Percentiles rank a stretch among this genome's conserved stretches.
Evolutionary conservation across 805 yeast species (phyloP).

Genomic region (Yamadazyma insecticola): DNA sequence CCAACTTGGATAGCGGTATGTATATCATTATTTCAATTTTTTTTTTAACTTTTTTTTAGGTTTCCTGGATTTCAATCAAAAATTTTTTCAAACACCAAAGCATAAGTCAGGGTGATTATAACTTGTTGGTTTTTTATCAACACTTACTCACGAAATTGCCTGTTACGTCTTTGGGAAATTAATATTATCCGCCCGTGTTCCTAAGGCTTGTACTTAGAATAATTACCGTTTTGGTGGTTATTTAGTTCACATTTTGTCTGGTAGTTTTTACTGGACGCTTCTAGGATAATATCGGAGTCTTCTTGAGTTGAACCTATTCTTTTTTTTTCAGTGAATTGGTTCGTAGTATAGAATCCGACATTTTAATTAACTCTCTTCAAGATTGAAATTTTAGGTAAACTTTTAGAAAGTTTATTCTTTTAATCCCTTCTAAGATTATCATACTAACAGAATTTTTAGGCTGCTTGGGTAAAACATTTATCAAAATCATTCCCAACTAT

Average conservation of each 20-base stretch:
- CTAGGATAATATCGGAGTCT: slow-evolving; percentile 54
- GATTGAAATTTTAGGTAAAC: no score
- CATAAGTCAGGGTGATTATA: slow-evolving; percentile 72
- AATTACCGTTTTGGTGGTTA: slow-evolving; percentile 31
- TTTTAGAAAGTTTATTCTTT: no score
- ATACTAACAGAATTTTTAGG: slow-evolving; percentile 46
- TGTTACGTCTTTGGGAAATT: slow-evolving; percentile 98
- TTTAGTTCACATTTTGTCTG: slow-evolving; percentile 24
- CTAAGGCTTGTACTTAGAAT: slow-evolving; percentile 38
- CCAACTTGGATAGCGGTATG: slow-evolving; percentile 99
- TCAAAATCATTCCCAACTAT: slow-evolving; percentile 90
- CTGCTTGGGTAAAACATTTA: slow-evolving; percentile 97
- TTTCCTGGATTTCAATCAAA: not conserved
- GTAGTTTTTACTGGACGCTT: slow-evolving; percentile 35
- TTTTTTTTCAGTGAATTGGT: slow-evolving; percentile 33
- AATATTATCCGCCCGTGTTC: slow-evolving; percentile 55
- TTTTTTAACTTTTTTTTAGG: slow-evolving; percentile 1
- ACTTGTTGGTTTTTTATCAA: slow-evolving; percentile 24
- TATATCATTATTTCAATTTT: slow-evolving; percentile 27
- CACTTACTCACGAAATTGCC: slow-evolving; percentile 50
- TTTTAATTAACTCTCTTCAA: slow-evolving; percentile 9
- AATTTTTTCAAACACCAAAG: slow-evolving; percentile 53
- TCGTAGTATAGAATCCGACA: slow-evolving; percentile 94
- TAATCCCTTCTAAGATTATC: no score
- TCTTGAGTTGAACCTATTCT: slow-evolving; percentile 84